These are phyloP conservation scores for Astrocystis sublimbata DNA, from an alignment of 495 filamentous ascomycete genomes.

Conservation along the genomic window DNA sequence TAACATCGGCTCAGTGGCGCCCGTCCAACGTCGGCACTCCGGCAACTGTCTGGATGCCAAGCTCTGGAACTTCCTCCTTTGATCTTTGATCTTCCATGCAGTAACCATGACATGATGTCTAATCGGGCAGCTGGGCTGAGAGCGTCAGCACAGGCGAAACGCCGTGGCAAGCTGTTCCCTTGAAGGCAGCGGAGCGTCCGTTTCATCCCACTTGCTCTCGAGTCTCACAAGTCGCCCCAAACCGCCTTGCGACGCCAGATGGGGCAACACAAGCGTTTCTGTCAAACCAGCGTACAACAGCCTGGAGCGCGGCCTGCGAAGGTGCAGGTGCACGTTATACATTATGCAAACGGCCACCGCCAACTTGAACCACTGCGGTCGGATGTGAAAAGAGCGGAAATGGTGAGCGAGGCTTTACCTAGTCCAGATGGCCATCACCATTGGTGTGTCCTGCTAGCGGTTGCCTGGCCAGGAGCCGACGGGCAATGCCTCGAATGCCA, in stretches of 20 bases:
- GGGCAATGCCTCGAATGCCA: no score
- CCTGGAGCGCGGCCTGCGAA: no score
- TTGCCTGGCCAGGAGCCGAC: no score
- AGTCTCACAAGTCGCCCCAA: slow-evolving; percentile 3
- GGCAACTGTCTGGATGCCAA: neutral
- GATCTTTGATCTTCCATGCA: neutral
- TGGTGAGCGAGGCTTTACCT: no score
- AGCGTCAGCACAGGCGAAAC: slow-evolving; percentile 12
- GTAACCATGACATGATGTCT: neutral
- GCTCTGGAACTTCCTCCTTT: neutral
- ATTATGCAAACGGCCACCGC: no score
- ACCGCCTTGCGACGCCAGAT: slow-evolving; percentile 3
- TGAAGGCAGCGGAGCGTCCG: slow-evolving; percentile 8
- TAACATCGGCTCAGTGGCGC: neutral
- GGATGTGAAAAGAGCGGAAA: no score
- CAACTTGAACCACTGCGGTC: no score
- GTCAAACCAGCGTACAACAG: no score
- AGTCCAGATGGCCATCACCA: no score
- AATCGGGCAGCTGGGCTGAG: slow-evolving; percentile 11
- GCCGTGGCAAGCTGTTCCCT: neutral
- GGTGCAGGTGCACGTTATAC: no score
- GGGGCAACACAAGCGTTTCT: no score
- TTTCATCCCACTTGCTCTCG: slow-evolving; percentile 13
- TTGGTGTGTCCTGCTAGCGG: no score
- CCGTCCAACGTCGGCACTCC: neutral